phyloP scores from a whole-genome alignment of 345 rosid genomes.

The Viola odorata region DNA sequence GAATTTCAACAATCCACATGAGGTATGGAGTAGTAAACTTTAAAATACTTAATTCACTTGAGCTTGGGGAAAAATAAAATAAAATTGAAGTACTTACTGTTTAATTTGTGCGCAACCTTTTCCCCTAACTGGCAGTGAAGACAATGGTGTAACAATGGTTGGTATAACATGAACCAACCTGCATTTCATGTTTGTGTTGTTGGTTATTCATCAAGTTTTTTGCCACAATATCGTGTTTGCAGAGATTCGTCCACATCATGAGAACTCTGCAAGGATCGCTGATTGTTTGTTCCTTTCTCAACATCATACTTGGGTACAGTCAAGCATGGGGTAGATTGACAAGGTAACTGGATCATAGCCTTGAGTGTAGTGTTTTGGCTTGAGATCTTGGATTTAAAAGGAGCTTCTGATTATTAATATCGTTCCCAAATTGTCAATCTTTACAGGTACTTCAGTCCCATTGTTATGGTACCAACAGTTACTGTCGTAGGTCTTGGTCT shows the following conservation, averaged over 20 bases:
- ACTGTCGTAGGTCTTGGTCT: constrained; percentile 76
- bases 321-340: constrained; percentile 68
- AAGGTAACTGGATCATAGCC: constrained; percentile 36
- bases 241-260: constrained; percentile 70
- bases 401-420: neutral
- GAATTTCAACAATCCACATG: constrained; percentile 44
- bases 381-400: no score
- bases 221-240: constrained; percentile 21
- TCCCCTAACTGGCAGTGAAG: neutral
- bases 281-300: constrained; percentile 77
- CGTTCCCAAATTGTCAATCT: neutral
- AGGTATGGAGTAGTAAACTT: constrained; percentile 35
- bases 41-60: neutral
- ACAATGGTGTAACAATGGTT: neutral
- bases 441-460: constrained; percentile 64
- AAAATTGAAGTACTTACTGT: neutral
- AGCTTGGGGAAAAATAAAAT: no score
- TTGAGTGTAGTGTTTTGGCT: neutral
- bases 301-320: constrained; percentile 75
- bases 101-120: neutral
- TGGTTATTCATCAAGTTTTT: neutral
- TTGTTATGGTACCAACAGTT: constrained; percentile 70
- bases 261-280: constrained; percentile 92
- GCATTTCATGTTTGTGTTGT: neutral
- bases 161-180: neutral